Conservation (phyloP, 2,329 filamentous ascomycete genomes). For the Leptographium procerum region DNA sequence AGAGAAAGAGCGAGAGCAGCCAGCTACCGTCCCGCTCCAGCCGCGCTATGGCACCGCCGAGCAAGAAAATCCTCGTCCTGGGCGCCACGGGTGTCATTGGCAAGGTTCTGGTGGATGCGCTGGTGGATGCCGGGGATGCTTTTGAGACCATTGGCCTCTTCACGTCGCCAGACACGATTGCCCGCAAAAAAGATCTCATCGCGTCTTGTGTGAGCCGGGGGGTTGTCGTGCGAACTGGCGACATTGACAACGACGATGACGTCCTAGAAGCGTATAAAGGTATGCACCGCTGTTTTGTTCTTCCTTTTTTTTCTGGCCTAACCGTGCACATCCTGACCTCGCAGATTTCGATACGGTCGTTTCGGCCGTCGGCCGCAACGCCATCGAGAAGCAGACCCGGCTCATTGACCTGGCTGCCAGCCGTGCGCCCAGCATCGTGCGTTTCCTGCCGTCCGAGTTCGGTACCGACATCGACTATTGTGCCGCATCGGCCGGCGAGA, state of each 20-base stretch:
- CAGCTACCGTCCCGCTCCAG: not conserved
- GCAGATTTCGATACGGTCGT: constrained; percentile 10
- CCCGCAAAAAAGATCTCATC: constrained; percentile 5
- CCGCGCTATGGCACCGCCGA: not conserved
- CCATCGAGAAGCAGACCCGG: constrained; percentile 10
- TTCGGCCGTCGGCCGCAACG: constrained; percentile 8
- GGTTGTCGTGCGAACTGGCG: constrained; percentile 2
- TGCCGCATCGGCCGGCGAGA: constrained; percentile 6
- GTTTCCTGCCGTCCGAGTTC: constrained; percentile 27
- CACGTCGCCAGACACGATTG: constrained; percentile 23
- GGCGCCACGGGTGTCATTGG: constrained; percentile 23
- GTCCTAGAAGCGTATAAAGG: constrained; percentile 6
- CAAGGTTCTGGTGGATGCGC: constrained; percentile 21
- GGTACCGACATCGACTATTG: constrained; percentile 9
- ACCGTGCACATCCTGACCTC: not conserved
- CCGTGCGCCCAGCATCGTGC: constrained; percentile 32
- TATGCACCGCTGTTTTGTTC: not conserved
- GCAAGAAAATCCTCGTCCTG: constrained; percentile 18
- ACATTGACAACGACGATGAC: constrained; percentile 6
- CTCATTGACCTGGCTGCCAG: constrained; percentile 25
- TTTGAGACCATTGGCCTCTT: constrained; percentile 32
- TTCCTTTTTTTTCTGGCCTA: not conserved
- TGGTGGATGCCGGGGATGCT: constrained; percentile 20
- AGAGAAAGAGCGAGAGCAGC: not conserved
- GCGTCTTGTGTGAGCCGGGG: not conserved